phyloP scores from a whole-genome alignment of 176 grass and related monocot species.

The Saccharum spontaneum region DNA sequence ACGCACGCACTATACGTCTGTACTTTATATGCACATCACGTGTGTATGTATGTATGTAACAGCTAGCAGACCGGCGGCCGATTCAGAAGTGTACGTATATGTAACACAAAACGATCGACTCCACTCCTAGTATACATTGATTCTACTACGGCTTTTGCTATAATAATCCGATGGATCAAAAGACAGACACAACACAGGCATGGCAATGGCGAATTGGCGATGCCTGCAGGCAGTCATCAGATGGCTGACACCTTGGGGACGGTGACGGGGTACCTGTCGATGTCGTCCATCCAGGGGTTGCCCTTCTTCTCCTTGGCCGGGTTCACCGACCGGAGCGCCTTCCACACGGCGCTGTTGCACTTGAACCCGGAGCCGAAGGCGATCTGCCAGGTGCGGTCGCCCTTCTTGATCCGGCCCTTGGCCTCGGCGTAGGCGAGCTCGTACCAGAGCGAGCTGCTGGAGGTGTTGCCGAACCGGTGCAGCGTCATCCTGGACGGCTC shows the following conservation, averaged over 20 bases:
- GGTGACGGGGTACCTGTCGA: slow-evolving; percentile 43
- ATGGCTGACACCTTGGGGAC: slow-evolving; percentile 43
- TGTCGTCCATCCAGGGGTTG: slow-evolving; percentile 50
- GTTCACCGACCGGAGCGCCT: slow-evolving; percentile 51
- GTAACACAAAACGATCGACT: background rate
- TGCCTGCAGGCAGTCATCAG: background rate
- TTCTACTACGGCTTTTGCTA: background rate
- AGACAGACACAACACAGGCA: background rate
- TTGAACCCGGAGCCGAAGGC: slow-evolving; percentile 67
- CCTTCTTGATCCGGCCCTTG: slow-evolving; percentile 57
- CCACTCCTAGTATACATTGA: background rate
- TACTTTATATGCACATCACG: too few species aligned
- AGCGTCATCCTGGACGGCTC: slow-evolving; percentile 76
- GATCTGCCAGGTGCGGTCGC: slow-evolving; percentile 64
- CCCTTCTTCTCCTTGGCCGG: slow-evolving; percentile 37
- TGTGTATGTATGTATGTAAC: background rate
- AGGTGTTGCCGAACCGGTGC: slow-evolving; percentile 70
- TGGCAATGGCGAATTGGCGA: background rate
- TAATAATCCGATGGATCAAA: background rate
- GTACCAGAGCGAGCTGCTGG: slow-evolving; percentile 74
- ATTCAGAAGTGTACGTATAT: background rate
- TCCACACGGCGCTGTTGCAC: slow-evolving; percentile 78
- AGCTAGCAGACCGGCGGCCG: background rate
- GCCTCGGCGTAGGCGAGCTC: slow-evolving; percentile 72
- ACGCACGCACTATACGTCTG: too few species aligned